These are phyloP conservation scores for Escovopsis sp. DNA, from an alignment of 2,329 filamentous ascomycete genomes.

Conservation along the genomic window DNA sequence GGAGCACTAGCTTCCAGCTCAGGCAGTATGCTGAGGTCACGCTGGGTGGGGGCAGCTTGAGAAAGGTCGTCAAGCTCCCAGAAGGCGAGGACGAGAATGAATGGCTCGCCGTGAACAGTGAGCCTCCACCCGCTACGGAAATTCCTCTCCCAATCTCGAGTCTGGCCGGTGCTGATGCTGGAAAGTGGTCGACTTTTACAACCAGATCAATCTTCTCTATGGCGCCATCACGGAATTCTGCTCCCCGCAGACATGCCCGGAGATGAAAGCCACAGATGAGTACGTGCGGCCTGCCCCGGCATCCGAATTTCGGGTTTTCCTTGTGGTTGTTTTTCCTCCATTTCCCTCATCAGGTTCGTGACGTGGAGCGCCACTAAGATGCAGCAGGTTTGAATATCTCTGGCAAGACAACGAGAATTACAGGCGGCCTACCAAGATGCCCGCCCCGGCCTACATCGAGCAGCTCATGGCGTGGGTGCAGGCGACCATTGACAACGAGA, in stretches of 20 bases:
- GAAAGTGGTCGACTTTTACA: slow-evolving; percentile 97
- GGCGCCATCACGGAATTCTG: slow-evolving; percentile 99
- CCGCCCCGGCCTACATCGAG: slow-evolving; percentile 93
- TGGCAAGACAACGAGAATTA: slow-evolving; percentile 95
- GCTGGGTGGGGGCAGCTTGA: slow-evolving; percentile 80
- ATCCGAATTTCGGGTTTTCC: no score
- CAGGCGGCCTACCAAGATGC: slow-evolving; percentile 95
- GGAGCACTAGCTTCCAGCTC: slow-evolving; percentile 76
- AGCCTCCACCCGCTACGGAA: slow-evolving; percentile 13
- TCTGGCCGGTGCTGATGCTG: background rate
- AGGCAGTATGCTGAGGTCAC: slow-evolving; percentile 98
- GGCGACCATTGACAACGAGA: slow-evolving; percentile 86
- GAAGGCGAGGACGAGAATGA: slow-evolving; percentile 97
- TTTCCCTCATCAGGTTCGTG: background rate
- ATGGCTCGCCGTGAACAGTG: slow-evolving; percentile 96
- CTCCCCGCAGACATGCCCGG: slow-evolving; percentile 89
- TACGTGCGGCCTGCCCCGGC: slow-evolving; percentile 26
- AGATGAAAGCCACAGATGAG: slow-evolving; percentile 99
- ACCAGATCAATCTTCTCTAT: slow-evolving; percentile 98
- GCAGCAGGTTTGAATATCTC: slow-evolving; percentile 78
- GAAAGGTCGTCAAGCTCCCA: slow-evolving; percentile 91
- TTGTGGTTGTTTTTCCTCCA: background rate
- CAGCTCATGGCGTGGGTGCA: slow-evolving; percentile 97
- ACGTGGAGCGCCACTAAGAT: background rate
- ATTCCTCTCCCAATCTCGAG: no score